A percentile compares a stretch with the other conserved stretches of the same genome.
phyloP scores from a whole-genome alignment of 305 asterid genomes.

The Stenogyne calaminthoides region DNA sequence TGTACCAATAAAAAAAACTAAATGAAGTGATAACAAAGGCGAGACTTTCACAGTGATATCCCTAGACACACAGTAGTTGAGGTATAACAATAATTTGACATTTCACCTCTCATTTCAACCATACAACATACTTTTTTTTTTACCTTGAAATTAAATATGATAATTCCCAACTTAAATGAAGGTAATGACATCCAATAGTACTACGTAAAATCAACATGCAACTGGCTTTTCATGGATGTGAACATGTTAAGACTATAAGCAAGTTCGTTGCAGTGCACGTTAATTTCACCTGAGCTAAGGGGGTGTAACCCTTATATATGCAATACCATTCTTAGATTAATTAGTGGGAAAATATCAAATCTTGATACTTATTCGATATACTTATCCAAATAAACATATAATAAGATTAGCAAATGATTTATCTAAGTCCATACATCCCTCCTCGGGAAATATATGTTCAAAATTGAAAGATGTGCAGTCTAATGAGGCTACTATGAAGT shows the following conservation, averaged over 20 bases:
- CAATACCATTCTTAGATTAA: too few species aligned
- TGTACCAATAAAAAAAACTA: constrained; percentile 20
- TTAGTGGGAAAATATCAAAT: not conserved
- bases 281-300: not conserved
- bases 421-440: too few species aligned
- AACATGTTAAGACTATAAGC: not conserved
- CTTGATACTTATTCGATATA: not conserved
- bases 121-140: not conserved
- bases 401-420: too few species aligned
- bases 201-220: not conserved
- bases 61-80: not conserved
- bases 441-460: not conserved
- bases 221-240: not conserved
- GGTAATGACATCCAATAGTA: not conserved
- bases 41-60: not conserved
- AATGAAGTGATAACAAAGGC: not conserved
- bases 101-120: too few species aligned
- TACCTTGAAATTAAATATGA: not conserved
- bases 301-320: not conserved
- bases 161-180: not conserved
- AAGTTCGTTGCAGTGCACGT: not conserved
- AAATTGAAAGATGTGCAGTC: not conserved
- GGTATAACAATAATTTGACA: not conserved
- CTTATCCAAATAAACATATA: not conserved
- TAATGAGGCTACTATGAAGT: not conserved